These are phyloP conservation scores for Massariosphaeria phaeospora DNA, from an alignment of 495 filamentous ascomycete species.

Conservation along the genomic window DNA sequence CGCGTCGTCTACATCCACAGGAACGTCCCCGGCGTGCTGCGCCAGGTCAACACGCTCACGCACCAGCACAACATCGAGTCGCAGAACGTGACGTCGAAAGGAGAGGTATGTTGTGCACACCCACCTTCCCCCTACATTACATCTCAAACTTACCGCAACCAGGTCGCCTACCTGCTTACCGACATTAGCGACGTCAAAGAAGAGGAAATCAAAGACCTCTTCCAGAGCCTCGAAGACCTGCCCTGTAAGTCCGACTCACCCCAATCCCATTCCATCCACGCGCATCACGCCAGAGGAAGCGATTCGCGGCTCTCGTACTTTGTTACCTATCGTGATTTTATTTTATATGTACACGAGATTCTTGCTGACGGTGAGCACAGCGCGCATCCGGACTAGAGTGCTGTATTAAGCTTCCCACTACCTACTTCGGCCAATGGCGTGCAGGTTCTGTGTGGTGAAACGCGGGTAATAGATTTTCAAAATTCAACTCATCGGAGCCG, in stretches of 20 bases:
- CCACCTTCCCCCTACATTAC: too few relatives aligned
- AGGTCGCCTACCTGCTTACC: slow-evolving; percentile 93
- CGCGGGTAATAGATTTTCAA: too few relatives aligned
- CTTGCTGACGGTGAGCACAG: slow-evolving; percentile 15
- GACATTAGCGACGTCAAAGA: slow-evolving; percentile 84
- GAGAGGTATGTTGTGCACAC: slow-evolving; percentile 51
- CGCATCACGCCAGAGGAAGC: background rate
- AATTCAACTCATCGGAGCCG: background rate
- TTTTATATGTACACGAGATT: too few relatives aligned
- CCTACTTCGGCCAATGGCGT: background rate
- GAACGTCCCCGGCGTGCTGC: slow-evolving; percentile 90
- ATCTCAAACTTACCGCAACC: background rate
- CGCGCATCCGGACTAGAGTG: slow-evolving; percentile 74
- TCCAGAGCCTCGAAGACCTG: slow-evolving; percentile 72
- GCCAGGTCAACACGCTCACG: slow-evolving; percentile 88
- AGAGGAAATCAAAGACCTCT: slow-evolving; percentile 77
- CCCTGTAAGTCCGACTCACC: slow-evolving; percentile 67
- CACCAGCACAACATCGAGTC: slow-evolving; percentile 96
- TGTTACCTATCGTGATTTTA: too few relatives aligned
- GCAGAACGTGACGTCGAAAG: slow-evolving; percentile 92
- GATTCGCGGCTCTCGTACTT: background rate
- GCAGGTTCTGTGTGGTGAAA: slow-evolving; percentile 7
- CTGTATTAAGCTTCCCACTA: slow-evolving; percentile 57
- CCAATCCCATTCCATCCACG: too few relatives aligned
- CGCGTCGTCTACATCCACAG: slow-evolving; percentile 94